phyloP scores from a whole-genome alignment of 2,329 filamentous ascomycete genomes.

The Epichloe sibirici region DNA sequence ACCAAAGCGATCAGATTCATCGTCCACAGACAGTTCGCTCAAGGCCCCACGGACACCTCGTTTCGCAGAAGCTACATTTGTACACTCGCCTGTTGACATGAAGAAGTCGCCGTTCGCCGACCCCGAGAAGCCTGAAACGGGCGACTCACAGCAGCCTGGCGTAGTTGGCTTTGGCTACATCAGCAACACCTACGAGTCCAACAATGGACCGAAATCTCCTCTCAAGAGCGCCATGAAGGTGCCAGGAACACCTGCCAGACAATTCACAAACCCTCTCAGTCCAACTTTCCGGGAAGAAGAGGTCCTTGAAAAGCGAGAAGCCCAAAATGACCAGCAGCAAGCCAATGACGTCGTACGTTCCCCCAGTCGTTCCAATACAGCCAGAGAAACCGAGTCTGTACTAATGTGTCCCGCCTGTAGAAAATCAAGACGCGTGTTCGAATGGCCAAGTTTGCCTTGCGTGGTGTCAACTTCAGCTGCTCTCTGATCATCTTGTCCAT shows the following conservation, averaged over 20 bases:
- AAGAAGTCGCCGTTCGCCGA: conserved; percentile 46
- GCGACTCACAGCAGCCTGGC: conserved; percentile 55
- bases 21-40: conserved; percentile 41
- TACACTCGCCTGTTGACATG: conserved; percentile 62
- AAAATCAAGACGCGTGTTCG: conserved; percentile 87
- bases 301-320: conserved; percentile 73
- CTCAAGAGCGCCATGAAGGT: conserved; percentile 85
- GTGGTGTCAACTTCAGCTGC: conserved; percentile 93
- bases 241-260: conserved; percentile 67
- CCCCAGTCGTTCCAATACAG: conserved; percentile 2
- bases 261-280: conserved; percentile 66
- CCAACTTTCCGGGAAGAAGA: conserved; percentile 88
- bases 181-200: conserved; percentile 43
- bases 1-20: conserved; percentile 36
- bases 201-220: conserved; percentile 59
- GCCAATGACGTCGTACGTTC: conserved; percentile 73
- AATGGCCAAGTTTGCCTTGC: conserved; percentile 88
- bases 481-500: conserved; percentile 88
- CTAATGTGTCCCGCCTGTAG: conserved; percentile 33
- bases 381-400: not conserved
- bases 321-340: conserved; percentile 73
- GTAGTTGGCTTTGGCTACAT: conserved; percentile 94
- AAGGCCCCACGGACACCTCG: conserved; percentile 63
- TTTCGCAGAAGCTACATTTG: conserved; percentile 69
- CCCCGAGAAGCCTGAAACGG: conserved; percentile 38